Evolutionary conservation across 768 basidiomycete species (phyloP), one percentile per base, ranked within the genome.

Genomic region (Suillus cothurnatus): DNA sequence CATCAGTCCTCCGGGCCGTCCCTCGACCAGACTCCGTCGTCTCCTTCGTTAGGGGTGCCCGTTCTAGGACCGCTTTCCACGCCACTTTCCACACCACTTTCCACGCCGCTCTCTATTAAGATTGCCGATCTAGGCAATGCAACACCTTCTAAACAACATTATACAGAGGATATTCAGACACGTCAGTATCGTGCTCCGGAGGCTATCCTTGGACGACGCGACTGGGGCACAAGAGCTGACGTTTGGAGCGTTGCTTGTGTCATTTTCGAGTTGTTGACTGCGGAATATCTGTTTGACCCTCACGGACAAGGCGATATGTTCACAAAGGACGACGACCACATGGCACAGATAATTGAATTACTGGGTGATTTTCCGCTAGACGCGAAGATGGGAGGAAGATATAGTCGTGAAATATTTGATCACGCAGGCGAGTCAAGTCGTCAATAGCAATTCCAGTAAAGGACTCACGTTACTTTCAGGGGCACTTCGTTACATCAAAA

Each of bases 101-200:
- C 62, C 1, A 58, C 82, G n/a, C 85, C 86, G 3, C 88, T 97
- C 69, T 88, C 86, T 23, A 85, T 97, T 73, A 97, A 97, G 83
- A 95, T 97, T 67, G 95, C 95, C 36, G 95, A 97, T 79, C 80
- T 97, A 52, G 95, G 95, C 31, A 97, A 97, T 74, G 95, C 95
- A 31, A 95, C 95, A 41, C 95, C 94, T 19, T 89, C 92, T n/a
- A 89, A 81, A 69, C 88, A 89, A 71, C 94, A 97, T 74, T 97
- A 87, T 74, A 97, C 95, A 11, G 95, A 96, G 72, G 95, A 95
- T 73, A 97, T 96, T 69, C 95, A 97, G 79, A 97, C 95, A n/a
- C 86, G 95, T 50, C 95, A 97, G 74, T 97, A 97, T 75, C 90
- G 95, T 67, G 86, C 92, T 32, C 95, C 95, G n/a, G 95, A 97